Conservation (phyloP, 1,284 basidiomycete species). For the Puccinia horiana region DNA sequence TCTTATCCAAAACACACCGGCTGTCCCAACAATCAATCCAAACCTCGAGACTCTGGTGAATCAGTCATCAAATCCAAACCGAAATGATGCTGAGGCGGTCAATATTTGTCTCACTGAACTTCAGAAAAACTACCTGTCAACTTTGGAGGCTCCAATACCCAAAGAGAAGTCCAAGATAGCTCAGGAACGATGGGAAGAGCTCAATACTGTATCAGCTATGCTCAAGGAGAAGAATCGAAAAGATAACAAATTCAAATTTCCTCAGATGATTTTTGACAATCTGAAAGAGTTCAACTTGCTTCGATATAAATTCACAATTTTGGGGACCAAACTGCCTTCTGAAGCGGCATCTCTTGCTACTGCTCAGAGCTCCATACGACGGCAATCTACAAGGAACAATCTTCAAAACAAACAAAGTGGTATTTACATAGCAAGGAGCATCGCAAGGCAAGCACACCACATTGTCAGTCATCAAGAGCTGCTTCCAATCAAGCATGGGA, state of each 20-base stretch:
- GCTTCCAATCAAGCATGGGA: not conserved
- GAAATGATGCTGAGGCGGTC: not conserved
- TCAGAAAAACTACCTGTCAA: not conserved
- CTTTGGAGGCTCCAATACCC: not conserved
- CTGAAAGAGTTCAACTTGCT: conserved; percentile 23
- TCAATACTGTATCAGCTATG: not conserved
- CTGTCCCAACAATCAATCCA: not conserved
- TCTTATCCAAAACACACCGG: not conserved
- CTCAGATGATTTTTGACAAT: not conserved
- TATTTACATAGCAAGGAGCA: not conserved
- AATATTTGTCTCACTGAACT: not conserved
- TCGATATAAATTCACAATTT: not conserved
- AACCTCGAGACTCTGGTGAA: not conserved
- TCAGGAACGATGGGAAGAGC: not conserved
- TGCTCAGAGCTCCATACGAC: conserved; percentile 12
- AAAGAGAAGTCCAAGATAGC: not conserved
- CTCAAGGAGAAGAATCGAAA: not conserved
- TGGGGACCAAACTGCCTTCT: conserved; percentile 4
- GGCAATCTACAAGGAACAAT: not conserved
- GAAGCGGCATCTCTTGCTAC: conserved; percentile 25
- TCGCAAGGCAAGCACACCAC: conserved; percentile 21
- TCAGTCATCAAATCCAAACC: not conserved
- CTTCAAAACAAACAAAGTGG: not conserved
- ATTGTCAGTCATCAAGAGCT: conserved; percentile 10
- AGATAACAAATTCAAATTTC: not conserved